Base-by-base conservation (phyloP, 1,284 basidiomycete species). In the Austroboletus niveus region DNA sequence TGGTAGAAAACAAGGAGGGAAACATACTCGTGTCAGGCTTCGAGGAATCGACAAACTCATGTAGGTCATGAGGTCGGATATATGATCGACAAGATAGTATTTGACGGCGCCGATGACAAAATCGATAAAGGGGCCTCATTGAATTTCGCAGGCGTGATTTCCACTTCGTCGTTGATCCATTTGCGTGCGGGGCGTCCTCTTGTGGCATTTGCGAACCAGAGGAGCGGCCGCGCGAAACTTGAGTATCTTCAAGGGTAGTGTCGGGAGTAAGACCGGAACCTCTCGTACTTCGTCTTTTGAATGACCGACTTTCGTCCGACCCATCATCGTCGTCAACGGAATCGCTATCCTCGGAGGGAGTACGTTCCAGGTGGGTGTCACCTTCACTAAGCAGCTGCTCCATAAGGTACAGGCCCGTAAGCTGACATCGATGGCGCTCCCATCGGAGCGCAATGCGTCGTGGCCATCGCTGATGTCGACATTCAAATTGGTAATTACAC, bases 301-400 rank as follows among this genome's bases (percentile, higher is more conserved):
- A 8, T 36, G 15, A 8, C 8, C 1, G 15, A 32, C 12, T 32
- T 8, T 32, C 8, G 31, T 12, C 8, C 31, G 31, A 12, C 8
- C 31, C 4, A 12, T 3, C 24, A n/a, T 44, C 38, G 2, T 40
- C 42, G 1, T 45, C 42, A 1, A 42, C 22, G 4, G 45, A 45
- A 15, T 49, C 32, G 20, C 42, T 34, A 17, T 1, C 4, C 22
- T 44, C 22, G 15, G 5, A 45, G 29, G 60, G 48, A 15, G 5
- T 24, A 5, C 38, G 43, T 4, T 66, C 53, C 29, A 55, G 2
- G 29, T 14, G 20, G 8, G 51, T 49, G 30, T 63, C 52, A 2
- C 58, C 51, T 20, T 52, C 58, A 4, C 45, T 45, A 20, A 66
- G 60, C 8, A 64, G 22, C 24, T 10, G 52, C 8, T 45, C 47